Conservation (phyloP, 2,329 filamentous ascomycete genomes). For the Alternaria hordeiaustralica region DNA sequence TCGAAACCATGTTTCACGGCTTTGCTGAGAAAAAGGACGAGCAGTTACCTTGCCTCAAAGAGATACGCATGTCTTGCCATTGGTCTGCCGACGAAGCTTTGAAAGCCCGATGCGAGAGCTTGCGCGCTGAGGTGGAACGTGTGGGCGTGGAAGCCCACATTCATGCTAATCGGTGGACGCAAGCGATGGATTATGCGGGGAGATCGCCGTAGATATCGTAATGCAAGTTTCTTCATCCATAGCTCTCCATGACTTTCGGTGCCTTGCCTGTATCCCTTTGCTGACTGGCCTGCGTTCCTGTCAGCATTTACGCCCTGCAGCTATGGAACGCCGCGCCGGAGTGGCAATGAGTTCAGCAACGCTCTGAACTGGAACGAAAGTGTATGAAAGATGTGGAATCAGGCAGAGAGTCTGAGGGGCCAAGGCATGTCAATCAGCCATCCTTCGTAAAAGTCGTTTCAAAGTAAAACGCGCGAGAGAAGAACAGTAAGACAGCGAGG, state of each 20-base stretch:
- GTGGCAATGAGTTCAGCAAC: background rate
- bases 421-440: background rate
- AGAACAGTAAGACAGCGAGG: background rate
- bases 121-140: background rate
- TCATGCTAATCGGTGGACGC: slow-evolving; percentile 5
- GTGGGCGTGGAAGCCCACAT: slow-evolving; percentile 13
- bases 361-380: background rate
- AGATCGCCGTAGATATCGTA: background rate
- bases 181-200: slow-evolving; percentile 16
- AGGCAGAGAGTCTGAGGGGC: background rate
- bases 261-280: background rate
- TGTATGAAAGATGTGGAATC: background rate
- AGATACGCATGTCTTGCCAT: background rate
- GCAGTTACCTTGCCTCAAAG: background rate
- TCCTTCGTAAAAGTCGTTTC: background rate
- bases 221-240: background rate
- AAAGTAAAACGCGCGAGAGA: background rate
- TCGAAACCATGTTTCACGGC: slow-evolving; percentile 20
- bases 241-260: background rate
- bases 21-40: slow-evolving; percentile 10
- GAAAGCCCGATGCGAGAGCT: background rate
- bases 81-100: background rate
- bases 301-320: background rate
- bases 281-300: background rate
- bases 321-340: background rate